Percentiles rank a stretch among this genome's conserved stretches.
These are phyloP conservation scores for Spizellomyces sp. DNA, from an alignment of 192 early-diverging fungal species.

Conservation along the genomic window DNA sequence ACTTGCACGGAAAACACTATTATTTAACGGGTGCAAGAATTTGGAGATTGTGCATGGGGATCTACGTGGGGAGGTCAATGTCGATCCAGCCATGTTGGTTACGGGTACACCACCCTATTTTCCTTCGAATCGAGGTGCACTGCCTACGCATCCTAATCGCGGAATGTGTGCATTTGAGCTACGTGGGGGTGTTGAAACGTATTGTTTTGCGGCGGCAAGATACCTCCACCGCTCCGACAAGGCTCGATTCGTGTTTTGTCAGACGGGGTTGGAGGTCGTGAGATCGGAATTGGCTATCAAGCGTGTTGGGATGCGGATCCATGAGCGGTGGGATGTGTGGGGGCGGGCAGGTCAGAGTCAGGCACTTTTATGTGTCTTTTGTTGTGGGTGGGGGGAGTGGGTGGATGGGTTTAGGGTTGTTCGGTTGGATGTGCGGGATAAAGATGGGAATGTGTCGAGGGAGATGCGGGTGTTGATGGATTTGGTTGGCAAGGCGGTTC, in stretches of 20 bases:
- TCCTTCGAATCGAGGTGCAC: conserved; percentile 27
- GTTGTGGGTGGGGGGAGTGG: conserved; percentile 16
- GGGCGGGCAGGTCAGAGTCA: conserved; percentile 19
- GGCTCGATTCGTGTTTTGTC: conserved; percentile 36
- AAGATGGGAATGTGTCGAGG: neutral
- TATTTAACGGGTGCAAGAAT: conserved; percentile 27
- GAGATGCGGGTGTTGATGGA: conserved; percentile 5
- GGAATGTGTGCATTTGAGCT: conserved; percentile 50
- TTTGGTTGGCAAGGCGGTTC: conserved; percentile 6
- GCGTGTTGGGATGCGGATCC: conserved; percentile 19
- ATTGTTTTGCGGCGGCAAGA: conserved; percentile 24
- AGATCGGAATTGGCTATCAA: conserved; percentile 23
- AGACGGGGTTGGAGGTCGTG: conserved; percentile 34
- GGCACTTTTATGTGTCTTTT: conserved; percentile 41
- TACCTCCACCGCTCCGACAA: conserved; percentile 1
- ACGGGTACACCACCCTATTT: conserved; percentile 52
- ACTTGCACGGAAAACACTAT: conserved; percentile 30
- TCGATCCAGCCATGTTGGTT: conserved; percentile 14
- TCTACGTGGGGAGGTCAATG: conserved; percentile 17
- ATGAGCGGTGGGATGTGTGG: conserved; percentile 34
- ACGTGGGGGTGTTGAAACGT: conserved; percentile 41
- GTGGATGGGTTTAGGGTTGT: neutral
- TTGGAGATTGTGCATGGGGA: conserved; percentile 32
- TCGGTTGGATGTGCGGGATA: conserved; percentile 12
- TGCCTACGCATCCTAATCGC: conserved; percentile 32